Conservation (phyloP, 176 grass and related monocot species). For the Lolium perenne region DNA sequence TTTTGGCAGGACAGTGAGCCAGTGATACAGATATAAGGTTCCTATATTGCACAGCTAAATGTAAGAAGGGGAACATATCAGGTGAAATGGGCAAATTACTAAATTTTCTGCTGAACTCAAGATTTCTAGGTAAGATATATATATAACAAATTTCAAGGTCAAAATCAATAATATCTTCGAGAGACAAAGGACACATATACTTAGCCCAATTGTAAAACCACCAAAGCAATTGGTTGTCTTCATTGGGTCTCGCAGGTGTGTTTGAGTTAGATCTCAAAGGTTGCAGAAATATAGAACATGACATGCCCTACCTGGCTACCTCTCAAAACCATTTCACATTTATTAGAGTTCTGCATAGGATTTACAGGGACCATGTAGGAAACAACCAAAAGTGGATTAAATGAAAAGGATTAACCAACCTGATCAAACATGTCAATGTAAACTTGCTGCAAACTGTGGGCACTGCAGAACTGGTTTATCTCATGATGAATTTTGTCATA, state of each 20-base stretch:
- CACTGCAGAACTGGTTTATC: constrained; percentile 99
- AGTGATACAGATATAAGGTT: constrained; percentile 37
- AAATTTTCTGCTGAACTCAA: constrained; percentile 12
- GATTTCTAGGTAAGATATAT: constrained; percentile 1
- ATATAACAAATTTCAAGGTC: constrained; percentile 25
- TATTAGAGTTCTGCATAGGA: neutral
- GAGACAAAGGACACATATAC: neutral
- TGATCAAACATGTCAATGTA: constrained; percentile 99
- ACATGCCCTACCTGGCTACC: neutral
- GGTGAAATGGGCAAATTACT: neutral
- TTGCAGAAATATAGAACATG: constrained; percentile 7
- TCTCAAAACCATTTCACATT: constrained; percentile 15
- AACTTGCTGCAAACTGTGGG: constrained; percentile 94
- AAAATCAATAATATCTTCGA: neutral
- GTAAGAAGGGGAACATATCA: neutral
- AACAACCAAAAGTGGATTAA: constrained; percentile 1
- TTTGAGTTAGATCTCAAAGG: neutral
- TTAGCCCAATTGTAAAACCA: neutral
- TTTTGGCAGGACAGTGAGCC: constrained; percentile 23
- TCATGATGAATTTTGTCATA: constrained; percentile 99
- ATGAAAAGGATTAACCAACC: constrained; percentile 53
- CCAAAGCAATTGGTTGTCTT: neutral
- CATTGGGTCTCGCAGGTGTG: neutral
- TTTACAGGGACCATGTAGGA: neutral
- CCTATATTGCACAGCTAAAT: constrained; percentile 12